phyloP scores from a whole-genome alignment of 108 stramenopile genomes.

The Skeletonema potamos region DNA sequence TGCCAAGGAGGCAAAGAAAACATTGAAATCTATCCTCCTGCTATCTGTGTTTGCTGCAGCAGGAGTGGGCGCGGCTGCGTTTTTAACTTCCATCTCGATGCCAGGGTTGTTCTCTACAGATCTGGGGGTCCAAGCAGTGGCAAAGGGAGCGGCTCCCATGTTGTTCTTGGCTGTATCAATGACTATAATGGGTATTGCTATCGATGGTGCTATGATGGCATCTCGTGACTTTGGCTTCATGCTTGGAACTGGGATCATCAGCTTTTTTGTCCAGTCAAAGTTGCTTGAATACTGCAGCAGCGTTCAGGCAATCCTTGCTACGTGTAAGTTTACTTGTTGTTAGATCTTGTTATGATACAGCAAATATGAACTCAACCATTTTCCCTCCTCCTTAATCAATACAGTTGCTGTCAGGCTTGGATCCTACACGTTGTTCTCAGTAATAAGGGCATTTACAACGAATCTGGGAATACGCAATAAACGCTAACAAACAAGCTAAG shows the following conservation, averaged over 20 bases:
- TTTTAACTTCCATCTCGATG: constrained; percentile 42
- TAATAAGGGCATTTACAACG: not conserved
- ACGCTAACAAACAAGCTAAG: not conserved
- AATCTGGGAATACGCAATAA: not conserved
- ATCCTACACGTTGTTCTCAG: not conserved
- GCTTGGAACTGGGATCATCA: constrained; percentile 52
- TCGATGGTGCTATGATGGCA: constrained; percentile 81
- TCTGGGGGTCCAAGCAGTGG: constrained; percentile 58
- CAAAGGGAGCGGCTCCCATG: constrained; percentile 58
- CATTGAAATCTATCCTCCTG: constrained; percentile 63
- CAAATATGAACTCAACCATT: not conserved
- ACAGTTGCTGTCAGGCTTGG: not conserved
- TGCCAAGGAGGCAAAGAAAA: constrained; percentile 40
- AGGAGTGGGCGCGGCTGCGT: constrained; percentile 58
- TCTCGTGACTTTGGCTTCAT: constrained; percentile 82
- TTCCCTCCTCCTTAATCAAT: not conserved
- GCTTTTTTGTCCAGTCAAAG: constrained; percentile 56
- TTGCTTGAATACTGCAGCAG: constrained; percentile 49
- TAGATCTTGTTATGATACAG: not conserved
- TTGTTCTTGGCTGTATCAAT: constrained; percentile 64
- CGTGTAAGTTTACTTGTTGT: constrained; percentile 42
- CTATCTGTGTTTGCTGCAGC: constrained; percentile 53
- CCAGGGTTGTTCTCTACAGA: constrained; percentile 67
- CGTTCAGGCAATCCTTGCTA: constrained; percentile 50
- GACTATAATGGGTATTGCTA: constrained; percentile 65